Conservation (phyloP, 129 eudicot species). For the Glebionis coronaria region DNA sequence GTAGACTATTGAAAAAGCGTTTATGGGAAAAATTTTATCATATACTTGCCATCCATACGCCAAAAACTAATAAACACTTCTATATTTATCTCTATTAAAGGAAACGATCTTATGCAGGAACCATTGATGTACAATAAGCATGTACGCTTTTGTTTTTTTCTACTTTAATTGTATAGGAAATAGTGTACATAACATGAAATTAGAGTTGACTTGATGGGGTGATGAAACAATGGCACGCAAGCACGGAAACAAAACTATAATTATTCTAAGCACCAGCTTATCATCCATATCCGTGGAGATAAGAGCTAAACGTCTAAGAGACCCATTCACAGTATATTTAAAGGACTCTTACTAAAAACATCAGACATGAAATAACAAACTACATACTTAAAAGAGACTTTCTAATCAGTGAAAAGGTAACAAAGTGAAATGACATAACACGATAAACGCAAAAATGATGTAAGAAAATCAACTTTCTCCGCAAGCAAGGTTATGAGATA, state of each 20-base stretch:
- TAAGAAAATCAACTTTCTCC: slow-evolving; percentile 32
- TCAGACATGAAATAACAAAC: slow-evolving; percentile 19
- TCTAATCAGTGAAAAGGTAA: no score
- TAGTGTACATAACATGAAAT: neutral
- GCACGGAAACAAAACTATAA: slow-evolving; percentile 83
- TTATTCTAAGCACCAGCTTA: slow-evolving; percentile 71
- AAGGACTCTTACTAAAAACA: slow-evolving; percentile 10
- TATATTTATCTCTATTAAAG: slow-evolving; percentile 1
- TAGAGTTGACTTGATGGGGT: slow-evolving; percentile 73
- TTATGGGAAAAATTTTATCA: slow-evolving; percentile 67
- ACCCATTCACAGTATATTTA: slow-evolving; percentile 69
- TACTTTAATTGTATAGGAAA: neutral
- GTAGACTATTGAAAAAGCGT: slow-evolving; percentile 76
- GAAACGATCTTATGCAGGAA: slow-evolving; percentile 11
- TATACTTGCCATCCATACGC: slow-evolving; percentile 50
- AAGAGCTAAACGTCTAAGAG: slow-evolving; percentile 92
- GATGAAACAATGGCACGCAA: slow-evolving; percentile 89
- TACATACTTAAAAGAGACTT: neutral
- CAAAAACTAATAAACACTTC: slow-evolving; percentile 3
- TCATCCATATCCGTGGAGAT: slow-evolving; percentile 85
- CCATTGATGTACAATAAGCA: neutral
- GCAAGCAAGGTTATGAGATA: neutral
- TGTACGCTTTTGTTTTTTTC: no score
- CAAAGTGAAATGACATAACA: slow-evolving; percentile 27
- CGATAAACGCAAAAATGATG: slow-evolving; percentile 61